Conservation (phyloP, 768 basidiomycete species). For the Rickenella mellea region DNA sequence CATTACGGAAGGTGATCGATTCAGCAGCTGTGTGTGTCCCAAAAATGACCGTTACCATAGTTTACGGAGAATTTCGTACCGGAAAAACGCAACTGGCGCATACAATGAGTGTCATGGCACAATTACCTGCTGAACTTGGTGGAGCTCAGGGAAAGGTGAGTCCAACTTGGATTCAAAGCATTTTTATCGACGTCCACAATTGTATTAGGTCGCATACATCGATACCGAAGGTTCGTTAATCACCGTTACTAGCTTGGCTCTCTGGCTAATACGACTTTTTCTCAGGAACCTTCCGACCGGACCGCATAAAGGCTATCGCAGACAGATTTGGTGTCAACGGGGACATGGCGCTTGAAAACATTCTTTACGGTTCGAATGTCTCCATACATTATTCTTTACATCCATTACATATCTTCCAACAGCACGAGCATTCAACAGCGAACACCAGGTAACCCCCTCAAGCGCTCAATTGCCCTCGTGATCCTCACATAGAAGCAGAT, state of each 20-base stretch:
- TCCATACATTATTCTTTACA: neutral
- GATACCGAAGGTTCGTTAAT: slow-evolving; percentile 65
- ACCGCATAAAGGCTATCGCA: slow-evolving; percentile 84
- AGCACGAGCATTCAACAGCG: slow-evolving; percentile 89
- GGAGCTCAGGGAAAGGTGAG: slow-evolving; percentile 81
- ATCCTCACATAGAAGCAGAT: too few relatives aligned
- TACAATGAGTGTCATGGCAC: slow-evolving; percentile 86
- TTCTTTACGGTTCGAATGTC: slow-evolving; percentile 61
- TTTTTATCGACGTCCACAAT: neutral
- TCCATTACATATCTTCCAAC: slow-evolving; percentile 10
- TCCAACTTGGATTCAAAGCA: slow-evolving; percentile 2
- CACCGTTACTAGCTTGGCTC: slow-evolving; percentile 7
- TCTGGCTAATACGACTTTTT: slow-evolving; percentile 9
- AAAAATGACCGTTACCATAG: slow-evolving; percentile 25
- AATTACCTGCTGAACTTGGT: slow-evolving; percentile 83
- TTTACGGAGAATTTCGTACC: slow-evolving; percentile 93
- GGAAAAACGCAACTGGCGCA: slow-evolving; percentile 95
- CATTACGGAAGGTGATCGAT: slow-evolving; percentile 68
- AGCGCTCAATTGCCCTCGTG: neutral
- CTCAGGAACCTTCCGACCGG: slow-evolving; percentile 87
- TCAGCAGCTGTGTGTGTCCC: neutral
- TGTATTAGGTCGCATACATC: slow-evolving; percentile 72
- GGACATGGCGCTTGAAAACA: slow-evolving; percentile 79
- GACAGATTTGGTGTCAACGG: slow-evolving; percentile 92
- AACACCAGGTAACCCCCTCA: slow-evolving; percentile 57